Base-by-base conservation (phyloP, 2,329 filamentous ascomycete species). In the Arthrobotrys sinensis region DNA sequence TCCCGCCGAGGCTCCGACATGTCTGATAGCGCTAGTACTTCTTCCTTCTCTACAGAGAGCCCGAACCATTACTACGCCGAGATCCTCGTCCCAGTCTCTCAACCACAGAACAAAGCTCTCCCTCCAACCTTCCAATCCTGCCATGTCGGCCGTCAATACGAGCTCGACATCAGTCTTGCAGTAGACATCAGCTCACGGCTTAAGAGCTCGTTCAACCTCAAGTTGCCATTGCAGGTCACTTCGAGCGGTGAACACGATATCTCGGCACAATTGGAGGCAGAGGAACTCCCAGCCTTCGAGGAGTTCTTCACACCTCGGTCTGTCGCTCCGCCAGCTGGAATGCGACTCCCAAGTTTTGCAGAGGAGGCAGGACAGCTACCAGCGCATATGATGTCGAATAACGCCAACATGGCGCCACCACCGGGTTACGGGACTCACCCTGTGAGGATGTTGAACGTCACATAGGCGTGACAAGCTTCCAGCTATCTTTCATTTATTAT, bases 101-200 rank as follows among this genome's bases (percentile, higher is more conserved):
- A 92, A 0, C 90, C 91, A 0, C 81, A 82, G n/a, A 85, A 85
- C 79, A 91, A 90, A 80, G 85, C 87, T 28, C 91, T 91, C 82
- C 84, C 91, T 19, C 91, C 91, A 0, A 91, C 90, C 1, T 93
- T 93, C 84, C 89, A 92, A 85, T 87, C 88, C 45, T 93, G 91
- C 83, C 87, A 92, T 66, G 85, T 90, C 52, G 89, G 89, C n/a
- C 87, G 91, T 65, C 84, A 86, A 16, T 93, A 93, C 83, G 83
- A 85, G 3, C 86, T 93, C 12, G 88, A 89, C 66, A 84, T 93
- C 71, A 85, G 86, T 12, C 83, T 93, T 21, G 86, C 87, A 2
- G 86, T 89, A 62, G 86, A 88, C 80, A 57, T 68, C 19, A 69
- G 68, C 38, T 86, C 87, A 4, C 79, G 79, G 21, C 63, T 75